A percentile compares a stretch with the other conserved stretches of the same genome.
These are phyloP conservation scores for Xylaria cubensis DNA, from an alignment of 495 filamentous ascomycete species.

Conservation along the genomic window DNA sequence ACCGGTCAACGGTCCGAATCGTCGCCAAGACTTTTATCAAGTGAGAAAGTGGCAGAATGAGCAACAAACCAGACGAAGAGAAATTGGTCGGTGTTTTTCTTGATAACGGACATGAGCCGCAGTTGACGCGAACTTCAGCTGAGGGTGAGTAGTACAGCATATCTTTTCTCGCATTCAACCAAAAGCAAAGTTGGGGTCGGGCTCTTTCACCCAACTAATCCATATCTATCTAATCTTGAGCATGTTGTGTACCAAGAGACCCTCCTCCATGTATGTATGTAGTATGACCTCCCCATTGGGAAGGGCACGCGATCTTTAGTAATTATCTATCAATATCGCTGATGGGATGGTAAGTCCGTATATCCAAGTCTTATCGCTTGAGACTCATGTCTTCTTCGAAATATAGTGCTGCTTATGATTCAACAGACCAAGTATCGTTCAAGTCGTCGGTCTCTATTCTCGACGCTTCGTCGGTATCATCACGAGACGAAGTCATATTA, in stretches of 20 bases:
- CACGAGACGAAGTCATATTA: background rate
- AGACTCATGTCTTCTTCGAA: background rate
- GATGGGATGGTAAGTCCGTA: background rate
- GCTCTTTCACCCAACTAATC: background rate
- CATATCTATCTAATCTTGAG: background rate
- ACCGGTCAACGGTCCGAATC: background rate
- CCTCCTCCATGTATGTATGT: background rate
- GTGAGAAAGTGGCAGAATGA: background rate
- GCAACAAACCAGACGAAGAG: background rate
- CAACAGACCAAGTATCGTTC: background rate
- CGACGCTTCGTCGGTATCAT: background rate
- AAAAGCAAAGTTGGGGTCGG: background rate
- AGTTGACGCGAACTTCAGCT: background rate
- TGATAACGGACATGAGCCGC: background rate
- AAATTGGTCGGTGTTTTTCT: background rate
- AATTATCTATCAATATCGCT: background rate
- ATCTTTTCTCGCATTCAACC: background rate
- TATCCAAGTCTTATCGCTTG: too few relatives aligned
- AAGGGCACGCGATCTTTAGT: background rate
- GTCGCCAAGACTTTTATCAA: slow-evolving; percentile 13
- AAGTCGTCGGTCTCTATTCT: background rate
- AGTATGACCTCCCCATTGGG: background rate
- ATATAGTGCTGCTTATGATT: background rate
- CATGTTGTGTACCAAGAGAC: background rate
- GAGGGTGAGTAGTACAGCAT: background rate